A percentile compares a stretch with the other conserved stretches of the same genome.
phyloP scores from a whole-genome alignment of 2,329 filamentous ascomycete genomes.

The Lecanicillium sp. region DNA sequence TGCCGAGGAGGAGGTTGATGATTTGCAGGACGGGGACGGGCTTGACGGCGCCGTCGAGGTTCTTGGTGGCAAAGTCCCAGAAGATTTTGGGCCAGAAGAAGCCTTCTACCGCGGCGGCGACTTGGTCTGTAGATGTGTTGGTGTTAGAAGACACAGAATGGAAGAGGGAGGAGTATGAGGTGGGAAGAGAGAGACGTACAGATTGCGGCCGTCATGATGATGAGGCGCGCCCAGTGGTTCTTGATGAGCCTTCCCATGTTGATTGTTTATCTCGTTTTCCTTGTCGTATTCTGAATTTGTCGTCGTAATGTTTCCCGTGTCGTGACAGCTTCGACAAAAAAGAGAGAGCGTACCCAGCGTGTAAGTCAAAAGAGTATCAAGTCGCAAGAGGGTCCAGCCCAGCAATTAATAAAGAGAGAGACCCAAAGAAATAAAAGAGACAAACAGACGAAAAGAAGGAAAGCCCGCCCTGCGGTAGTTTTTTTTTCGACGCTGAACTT shows the following conservation, averaged over 20 bases:
- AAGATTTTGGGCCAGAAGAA: conserved; percentile 99
- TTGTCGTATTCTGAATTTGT: not conserved
- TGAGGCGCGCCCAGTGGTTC: conserved; percentile 96
- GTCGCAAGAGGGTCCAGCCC: conserved; percentile 12
- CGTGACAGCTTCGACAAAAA: too few species aligned
- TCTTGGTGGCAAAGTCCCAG: conserved; percentile 92
- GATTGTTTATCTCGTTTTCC: conserved; percentile 14
- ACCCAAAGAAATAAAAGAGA: not conserved
- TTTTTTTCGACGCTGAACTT: conserved; percentile 2
- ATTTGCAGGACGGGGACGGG: conserved; percentile 85
- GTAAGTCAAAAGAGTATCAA: conserved; percentile 1
- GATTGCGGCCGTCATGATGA: conserved; percentile 75
- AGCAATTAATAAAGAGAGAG: conserved; percentile 3
- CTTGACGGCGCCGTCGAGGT: conserved; percentile 78
- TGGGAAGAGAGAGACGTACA: conserved; percentile 47
- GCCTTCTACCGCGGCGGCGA: conserved; percentile 72
- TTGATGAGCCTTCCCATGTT: conserved; percentile 97
- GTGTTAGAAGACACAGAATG: too few species aligned
- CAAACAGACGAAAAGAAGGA: conserved; percentile 1
- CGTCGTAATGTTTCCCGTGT: too few species aligned
- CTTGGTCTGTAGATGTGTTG: conserved; percentile 60
- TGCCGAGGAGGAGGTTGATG: conserved; percentile 77
- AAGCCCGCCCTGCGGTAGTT: conserved; percentile 10
- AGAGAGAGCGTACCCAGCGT: too few species aligned
- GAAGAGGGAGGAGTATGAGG: not conserved